Evolutionary conservation across 257 asterid genomes (phyloP).

Genomic region (Thymus quinquecostatus): DNA sequence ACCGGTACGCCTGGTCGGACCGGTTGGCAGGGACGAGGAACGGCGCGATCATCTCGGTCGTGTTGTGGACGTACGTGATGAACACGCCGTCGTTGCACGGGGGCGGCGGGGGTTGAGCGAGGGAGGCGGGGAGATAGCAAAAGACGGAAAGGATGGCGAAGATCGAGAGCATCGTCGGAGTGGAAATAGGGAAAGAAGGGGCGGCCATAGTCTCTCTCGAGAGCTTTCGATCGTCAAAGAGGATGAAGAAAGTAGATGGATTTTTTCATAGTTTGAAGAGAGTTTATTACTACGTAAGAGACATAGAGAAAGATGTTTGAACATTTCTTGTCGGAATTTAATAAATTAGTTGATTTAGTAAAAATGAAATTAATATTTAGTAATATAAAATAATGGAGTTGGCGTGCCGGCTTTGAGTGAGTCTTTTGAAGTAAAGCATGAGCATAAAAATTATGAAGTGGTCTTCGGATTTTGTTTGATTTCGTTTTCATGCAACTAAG

Average conservation of each 20-base stretch:
- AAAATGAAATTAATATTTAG: background rate
- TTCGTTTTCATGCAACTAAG: slow-evolving; percentile 3
- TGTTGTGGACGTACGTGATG: slow-evolving; percentile 43
- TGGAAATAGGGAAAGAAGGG: slow-evolving; percentile 17
- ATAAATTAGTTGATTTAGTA: slow-evolving; percentile 27
- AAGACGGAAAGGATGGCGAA: slow-evolving; percentile 29
- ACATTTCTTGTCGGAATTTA: slow-evolving; percentile 24
- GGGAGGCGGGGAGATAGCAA: slow-evolving; percentile 40
- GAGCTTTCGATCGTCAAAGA: slow-evolving; percentile 22
- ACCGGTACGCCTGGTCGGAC: slow-evolving; percentile 59
- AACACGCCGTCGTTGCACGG: slow-evolving; percentile 65
- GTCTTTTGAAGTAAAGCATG: slow-evolving; percentile 27
- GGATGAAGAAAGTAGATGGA: background rate
- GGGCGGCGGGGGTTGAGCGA: slow-evolving; percentile 43
- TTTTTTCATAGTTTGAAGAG: background rate
- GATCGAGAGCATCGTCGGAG: slow-evolving; percentile 26
- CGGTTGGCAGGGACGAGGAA: slow-evolving; percentile 38
- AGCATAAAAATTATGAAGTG: slow-evolving; percentile 35
- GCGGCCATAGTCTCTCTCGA: slow-evolving; percentile 23
- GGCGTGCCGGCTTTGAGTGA: slow-evolving; percentile 45
- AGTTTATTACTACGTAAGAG: background rate
- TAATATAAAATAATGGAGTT: slow-evolving; percentile 19
- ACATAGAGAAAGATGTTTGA: slow-evolving; percentile 45
- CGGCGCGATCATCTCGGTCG: slow-evolving; percentile 50
- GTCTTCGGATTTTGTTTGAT: slow-evolving; percentile 12